These are phyloP conservation scores for Gastrodia elata DNA, from an alignment of 106 monocot genomes.

Conservation along the genomic window DNA sequence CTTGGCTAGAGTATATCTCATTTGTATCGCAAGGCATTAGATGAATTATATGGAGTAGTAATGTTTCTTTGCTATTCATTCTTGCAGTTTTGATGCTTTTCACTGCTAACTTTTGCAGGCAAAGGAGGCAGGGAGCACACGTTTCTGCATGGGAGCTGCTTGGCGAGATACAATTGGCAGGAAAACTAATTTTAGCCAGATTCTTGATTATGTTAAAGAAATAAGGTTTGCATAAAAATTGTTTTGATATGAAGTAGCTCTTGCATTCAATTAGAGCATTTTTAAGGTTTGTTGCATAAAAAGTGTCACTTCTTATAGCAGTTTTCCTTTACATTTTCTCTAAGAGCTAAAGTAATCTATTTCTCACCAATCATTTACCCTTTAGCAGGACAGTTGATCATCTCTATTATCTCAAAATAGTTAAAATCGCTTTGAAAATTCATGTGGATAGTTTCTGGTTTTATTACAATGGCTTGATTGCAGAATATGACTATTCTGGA, in stretches of 20 bases:
- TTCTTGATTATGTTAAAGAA: constrained; percentile 93
- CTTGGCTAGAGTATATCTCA: not conserved
- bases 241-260: not conserved
- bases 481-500: not conserved
- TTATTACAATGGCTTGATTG: not conserved
- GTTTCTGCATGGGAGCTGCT: constrained; percentile 99
- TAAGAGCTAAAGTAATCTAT: not conserved
- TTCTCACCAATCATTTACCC: not conserved
- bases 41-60: not conserved
- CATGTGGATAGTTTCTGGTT: not conserved
- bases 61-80: not conserved
- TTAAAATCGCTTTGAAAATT: not conserved
- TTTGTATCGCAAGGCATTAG: not conserved
- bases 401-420: not conserved
- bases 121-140: constrained; percentile 94
- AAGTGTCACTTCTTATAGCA: not conserved
- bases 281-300: not conserved
- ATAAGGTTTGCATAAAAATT: constrained; percentile 53
- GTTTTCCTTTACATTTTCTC: not conserved
- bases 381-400: not conserved
- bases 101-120: constrained; percentile 41
- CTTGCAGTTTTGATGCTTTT: not conserved
- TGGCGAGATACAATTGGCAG: constrained; percentile 97
- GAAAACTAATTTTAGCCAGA: constrained; percentile 92
- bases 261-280: too few relatives aligned